These are phyloP conservation scores for Puya raimondii DNA, from an alignment of 176 grass and related monocot species.

Conservation along the genomic window DNA sequence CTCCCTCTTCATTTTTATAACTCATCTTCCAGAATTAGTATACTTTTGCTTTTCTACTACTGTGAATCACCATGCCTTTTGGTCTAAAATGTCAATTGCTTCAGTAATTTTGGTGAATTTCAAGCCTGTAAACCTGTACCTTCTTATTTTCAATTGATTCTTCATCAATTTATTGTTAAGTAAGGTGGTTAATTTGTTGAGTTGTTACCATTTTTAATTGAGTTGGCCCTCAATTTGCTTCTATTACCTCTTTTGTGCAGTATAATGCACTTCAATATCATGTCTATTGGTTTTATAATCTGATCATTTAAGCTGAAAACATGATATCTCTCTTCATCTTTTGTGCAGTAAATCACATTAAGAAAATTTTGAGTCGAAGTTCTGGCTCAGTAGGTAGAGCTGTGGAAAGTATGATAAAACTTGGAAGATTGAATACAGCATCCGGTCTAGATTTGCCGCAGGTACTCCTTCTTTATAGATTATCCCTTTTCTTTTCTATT, in stretches of 20 bases:
- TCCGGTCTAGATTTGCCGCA: conserved; percentile 90
- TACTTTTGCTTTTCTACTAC: too few species aligned
- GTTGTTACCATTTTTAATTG: too few species aligned
- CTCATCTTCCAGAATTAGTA: too few species aligned
- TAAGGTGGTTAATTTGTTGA: too few species aligned
- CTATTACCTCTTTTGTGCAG: not conserved
- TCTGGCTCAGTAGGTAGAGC: conserved; percentile 46
- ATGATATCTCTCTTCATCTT: conserved; percentile 3
- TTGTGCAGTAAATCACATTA: conserved; percentile 49
- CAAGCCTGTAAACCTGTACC: too few species aligned
- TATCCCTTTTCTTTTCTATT: not conserved
- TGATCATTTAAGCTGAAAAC: not conserved
- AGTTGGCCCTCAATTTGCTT: not conserved
- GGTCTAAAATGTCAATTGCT: too few species aligned
- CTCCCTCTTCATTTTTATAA: too few species aligned
- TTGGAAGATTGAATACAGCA: conserved; percentile 53
- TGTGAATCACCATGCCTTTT: too few species aligned
- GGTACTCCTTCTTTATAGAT: conserved; percentile 28
- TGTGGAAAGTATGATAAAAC: conserved; percentile 77
- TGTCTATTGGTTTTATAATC: not conserved
- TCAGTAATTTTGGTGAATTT: too few species aligned
- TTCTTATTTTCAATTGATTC: too few species aligned
- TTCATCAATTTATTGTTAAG: too few species aligned
- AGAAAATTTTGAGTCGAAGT: conserved; percentile 45
- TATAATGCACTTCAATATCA: not conserved